Evolutionary conservation across 2,329 filamentous ascomycete species (phyloP), one percentile per base, ranked within the genome.

Genomic region (Epicoccum nigrum): DNA sequence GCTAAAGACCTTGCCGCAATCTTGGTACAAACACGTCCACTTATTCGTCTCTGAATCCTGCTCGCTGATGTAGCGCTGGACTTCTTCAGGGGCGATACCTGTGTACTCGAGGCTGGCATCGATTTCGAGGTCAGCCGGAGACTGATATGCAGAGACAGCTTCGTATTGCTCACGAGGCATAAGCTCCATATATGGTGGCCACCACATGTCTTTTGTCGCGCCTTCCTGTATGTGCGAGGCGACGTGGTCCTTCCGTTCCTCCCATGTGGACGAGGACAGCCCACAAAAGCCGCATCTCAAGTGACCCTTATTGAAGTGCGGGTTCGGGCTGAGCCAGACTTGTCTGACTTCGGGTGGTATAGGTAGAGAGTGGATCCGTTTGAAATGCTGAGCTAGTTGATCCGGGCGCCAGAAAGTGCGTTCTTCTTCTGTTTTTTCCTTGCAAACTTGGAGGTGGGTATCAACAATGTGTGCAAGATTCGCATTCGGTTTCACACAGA

Each of bases 1-100:
- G n/a, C 92, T 92, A 70, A 99, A 97, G 45, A 86, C 85, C 74
- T 96, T 96, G 62, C 86, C 84, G 74, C 94, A 99, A 21, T 86
- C 86, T 7, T 90, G 79, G 63, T 73, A 81, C 13, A 80, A 68
- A 63, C 79, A 81, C 9, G 72, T 77, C 73, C 77, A 81, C 30
- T 78, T 74, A 56, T 74, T 72, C 44, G 71, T 76, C 13, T 62
- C 61, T 4, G 70, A 64, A 35, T 77, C 70, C 54, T 79, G 78
- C 51, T 77, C 74, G 53, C 76, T 77, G 52, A 81, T 79, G 63
- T 76, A 79, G 20, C 72, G 69, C 45, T 78, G 74, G 20, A 81
- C 77, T 53, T 97, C 91, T 62, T 97, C 92, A 33, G 88, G 78
- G 1, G 89, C 92, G 49, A 97, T 87, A 20, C 93, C 93, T 1